A percentile compares a stretch with the other conserved stretches of the same genome.
Conservation (phyloP, 345 rosid genomes). For the Brassica nigra region DNA sequence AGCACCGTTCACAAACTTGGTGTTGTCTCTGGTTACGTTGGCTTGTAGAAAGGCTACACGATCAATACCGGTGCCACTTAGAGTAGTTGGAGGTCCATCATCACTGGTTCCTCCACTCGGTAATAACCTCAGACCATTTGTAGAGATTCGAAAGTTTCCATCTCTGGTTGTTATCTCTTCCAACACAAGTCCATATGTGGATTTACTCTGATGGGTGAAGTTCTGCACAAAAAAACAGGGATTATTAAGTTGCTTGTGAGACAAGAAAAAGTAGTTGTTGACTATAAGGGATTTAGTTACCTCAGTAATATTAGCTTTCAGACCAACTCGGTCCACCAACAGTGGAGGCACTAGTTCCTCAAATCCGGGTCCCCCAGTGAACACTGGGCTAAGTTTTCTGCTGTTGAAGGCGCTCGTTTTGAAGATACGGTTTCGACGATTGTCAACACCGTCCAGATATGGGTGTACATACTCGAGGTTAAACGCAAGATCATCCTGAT, state of each 20-base stretch:
- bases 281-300: conserved; percentile 43
- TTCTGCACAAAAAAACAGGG: neutral
- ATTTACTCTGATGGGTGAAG: conserved; percentile 1
- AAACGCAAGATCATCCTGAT: conserved; percentile 96
- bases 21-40: conserved; percentile 94
- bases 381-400: conserved; percentile 93
- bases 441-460: conserved; percentile 79
- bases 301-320: conserved; percentile 93
- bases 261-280: neutral
- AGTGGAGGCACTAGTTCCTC: conserved; percentile 95
- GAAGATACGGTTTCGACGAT: conserved; percentile 78
- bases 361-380: conserved; percentile 94
- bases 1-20: conserved; percentile 87
- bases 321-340: conserved; percentile 96
- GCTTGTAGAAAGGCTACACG: conserved; percentile 89
- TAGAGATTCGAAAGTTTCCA: conserved; percentile 79
- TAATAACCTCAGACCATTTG: conserved; percentile 80
- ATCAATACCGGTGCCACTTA: conserved; percentile 94
- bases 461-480: conserved; percentile 97
- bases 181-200: conserved; percentile 88
- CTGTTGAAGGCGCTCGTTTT: conserved; percentile 91
- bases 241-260: conserved; percentile 34
- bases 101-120: conserved; percentile 96
- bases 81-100: conserved; percentile 99
- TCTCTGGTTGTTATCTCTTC: conserved; percentile 99